Percentiles rank a stretch among this genome's conserved stretches.
Evolutionary conservation across 1,284 basidiomycete genomes (phyloP).

Genomic region (Rhizoctonia solani): DNA sequence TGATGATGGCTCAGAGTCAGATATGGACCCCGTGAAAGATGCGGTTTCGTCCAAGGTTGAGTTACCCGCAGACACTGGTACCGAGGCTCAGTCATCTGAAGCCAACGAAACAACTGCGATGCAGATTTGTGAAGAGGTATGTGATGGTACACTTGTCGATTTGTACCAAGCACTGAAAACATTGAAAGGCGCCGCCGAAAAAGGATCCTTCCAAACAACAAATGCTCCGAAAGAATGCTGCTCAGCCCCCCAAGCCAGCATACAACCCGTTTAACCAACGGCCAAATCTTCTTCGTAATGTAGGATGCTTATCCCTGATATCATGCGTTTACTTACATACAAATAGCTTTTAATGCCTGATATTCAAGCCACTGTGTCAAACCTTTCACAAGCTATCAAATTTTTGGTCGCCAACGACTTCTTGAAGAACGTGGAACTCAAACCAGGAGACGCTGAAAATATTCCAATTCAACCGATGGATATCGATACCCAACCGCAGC

Average conservation of each 20-base stretch:
- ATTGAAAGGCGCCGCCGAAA: not conserved
- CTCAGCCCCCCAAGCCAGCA: constrained; percentile 9
- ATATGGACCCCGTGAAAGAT: constrained; percentile 48
- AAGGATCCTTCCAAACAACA: constrained; percentile 8
- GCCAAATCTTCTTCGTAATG: constrained; percentile 83
- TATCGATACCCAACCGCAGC: not conserved
- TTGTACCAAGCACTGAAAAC: not conserved
- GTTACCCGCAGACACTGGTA: constrained; percentile 38
- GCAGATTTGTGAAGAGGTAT: not conserved
- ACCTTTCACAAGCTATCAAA: constrained; percentile 89
- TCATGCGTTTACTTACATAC: not conserved
- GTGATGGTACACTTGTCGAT: not conserved
- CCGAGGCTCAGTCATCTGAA: constrained; percentile 27
- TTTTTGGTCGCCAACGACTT: constrained; percentile 95
- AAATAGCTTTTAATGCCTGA: constrained; percentile 81
- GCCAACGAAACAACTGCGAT: not conserved
- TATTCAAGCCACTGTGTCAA: constrained; percentile 87
- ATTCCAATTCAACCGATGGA: constrained; percentile 65
- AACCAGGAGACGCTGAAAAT: constrained; percentile 75
- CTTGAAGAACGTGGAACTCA: constrained; percentile 78
- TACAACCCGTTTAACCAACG: constrained; percentile 34
- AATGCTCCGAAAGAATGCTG: not conserved
- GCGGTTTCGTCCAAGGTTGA: constrained; percentile 62
- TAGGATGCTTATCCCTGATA: constrained; percentile 45
- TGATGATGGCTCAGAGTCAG: constrained; percentile 53